phyloP scores from a whole-genome alignment of 2,329 filamentous ascomycete genomes.

The Lachnellula hyalina region DNA sequence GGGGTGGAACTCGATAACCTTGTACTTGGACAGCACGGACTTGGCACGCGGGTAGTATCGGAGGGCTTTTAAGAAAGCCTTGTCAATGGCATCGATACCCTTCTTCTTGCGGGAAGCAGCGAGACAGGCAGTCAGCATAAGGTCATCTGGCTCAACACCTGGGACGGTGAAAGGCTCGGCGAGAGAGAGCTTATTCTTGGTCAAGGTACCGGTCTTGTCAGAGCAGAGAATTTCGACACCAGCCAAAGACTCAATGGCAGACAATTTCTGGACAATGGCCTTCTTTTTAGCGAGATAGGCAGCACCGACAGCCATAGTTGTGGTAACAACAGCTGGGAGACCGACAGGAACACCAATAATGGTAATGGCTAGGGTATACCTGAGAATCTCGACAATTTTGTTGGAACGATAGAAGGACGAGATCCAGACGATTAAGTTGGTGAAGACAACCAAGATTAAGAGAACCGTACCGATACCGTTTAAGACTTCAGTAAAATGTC shows the following conservation, averaged over 20 bases:
- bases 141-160: conserved; percentile 78
- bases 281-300: conserved; percentile 89
- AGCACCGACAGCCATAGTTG: conserved; percentile 90
- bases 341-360: conserved; percentile 90
- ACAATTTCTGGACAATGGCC: conserved; percentile 89
- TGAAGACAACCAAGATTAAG: conserved; percentile 73
- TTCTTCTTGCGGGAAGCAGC: conserved; percentile 92
- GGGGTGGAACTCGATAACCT: conserved; percentile 76
- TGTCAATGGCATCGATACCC: conserved; percentile 92
- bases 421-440: conserved; percentile 78
- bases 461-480: conserved; percentile 81
- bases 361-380: conserved; percentile 82
- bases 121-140: conserved; percentile 88
- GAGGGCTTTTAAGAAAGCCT: conserved; percentile 85
- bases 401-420: conserved; percentile 86
- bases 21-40: conserved; percentile 74
- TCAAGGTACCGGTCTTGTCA: conserved; percentile 89
- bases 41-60: conserved; percentile 80
- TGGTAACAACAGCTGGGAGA: conserved; percentile 89
- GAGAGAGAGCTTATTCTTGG: conserved; percentile 89
- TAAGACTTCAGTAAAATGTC: conserved; percentile 88
- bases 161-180: conserved; percentile 77
- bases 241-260: conserved; percentile 84
- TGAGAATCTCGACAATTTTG: conserved; percentile 69
- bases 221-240: conserved; percentile 93